Conservation (phyloP, 75 land plant species). For the Picea sitchensis region DNA sequence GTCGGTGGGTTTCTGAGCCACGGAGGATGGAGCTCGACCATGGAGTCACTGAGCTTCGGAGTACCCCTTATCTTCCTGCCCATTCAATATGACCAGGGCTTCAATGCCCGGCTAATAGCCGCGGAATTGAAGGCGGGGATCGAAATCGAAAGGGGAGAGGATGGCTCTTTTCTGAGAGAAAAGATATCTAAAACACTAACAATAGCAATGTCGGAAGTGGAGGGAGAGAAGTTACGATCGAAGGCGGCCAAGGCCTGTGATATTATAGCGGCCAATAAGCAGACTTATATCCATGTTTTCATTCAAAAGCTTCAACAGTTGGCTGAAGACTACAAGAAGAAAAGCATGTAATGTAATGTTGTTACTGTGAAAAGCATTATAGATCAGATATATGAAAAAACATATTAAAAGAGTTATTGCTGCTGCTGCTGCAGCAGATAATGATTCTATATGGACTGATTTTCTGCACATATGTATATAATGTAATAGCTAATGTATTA, state of each 20-base stretch:
- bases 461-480: too few species aligned
- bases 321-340: too few species aligned
- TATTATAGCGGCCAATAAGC: too few species aligned
- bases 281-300: too few species aligned
- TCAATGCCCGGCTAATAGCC: slow-evolving; percentile 13
- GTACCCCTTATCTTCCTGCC: background rate
- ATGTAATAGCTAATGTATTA: too few species aligned
- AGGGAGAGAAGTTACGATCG: slow-evolving; percentile 8
- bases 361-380: too few species aligned
- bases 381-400: too few species aligned
- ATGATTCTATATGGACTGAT: too few species aligned
- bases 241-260: slow-evolving; percentile 1
- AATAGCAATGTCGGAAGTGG: slow-evolving; percentile 9
- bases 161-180: slow-evolving; percentile 9
- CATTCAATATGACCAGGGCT: slow-evolving; percentile 12
- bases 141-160: slow-evolving; percentile 1
- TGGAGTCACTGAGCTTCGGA: slow-evolving; percentile 13
- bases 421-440: too few species aligned
- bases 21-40: slow-evolving; percentile 7
- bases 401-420: too few species aligned
- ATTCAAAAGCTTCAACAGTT: too few species aligned
- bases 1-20: slow-evolving; percentile 22
- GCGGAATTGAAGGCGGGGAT: slow-evolving; percentile 21
- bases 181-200: slow-evolving; percentile 14
- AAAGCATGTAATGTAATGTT: too few species aligned